Evolutionary conservation across 345 rosid species (phyloP).

Genomic region (Ailanthus altissimus): DNA sequence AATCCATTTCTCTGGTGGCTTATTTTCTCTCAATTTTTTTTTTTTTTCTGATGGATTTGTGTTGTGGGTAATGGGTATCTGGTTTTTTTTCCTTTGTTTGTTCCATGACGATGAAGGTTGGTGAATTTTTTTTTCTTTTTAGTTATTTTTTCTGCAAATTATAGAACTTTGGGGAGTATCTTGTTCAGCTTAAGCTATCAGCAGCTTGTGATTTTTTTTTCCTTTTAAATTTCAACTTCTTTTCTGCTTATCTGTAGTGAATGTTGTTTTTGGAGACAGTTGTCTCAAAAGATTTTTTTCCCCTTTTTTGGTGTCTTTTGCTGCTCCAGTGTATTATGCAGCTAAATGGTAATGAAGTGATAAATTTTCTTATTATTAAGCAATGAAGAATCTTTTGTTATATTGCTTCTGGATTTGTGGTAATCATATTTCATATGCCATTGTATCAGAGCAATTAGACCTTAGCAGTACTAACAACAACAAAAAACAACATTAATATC

Average conservation of each 20-base stretch:
- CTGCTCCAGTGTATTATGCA: background rate
- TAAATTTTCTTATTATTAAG: background rate
- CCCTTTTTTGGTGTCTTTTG: background rate
- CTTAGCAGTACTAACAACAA: no score
- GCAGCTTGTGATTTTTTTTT: background rate
- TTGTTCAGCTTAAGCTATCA: background rate
- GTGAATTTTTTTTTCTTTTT: background rate
- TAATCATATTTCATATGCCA: no score
- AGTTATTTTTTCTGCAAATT: background rate
- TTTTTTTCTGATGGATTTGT: background rate
- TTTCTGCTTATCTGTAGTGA: background rate
- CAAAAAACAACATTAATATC: no score
- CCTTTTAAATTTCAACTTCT: background rate
- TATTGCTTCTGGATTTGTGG: background rate
- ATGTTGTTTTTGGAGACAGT: background rate
- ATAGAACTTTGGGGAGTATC: background rate
- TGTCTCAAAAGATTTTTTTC: background rate
- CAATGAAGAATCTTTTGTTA: background rate
- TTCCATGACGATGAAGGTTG: background rate
- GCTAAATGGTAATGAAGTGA: background rate
- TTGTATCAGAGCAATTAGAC: no score
- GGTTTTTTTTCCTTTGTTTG: background rate
- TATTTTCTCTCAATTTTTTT: background rate
- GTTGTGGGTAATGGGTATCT: background rate
- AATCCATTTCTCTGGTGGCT: background rate